These are phyloP conservation scores for Ramaria rubella DNA, from an alignment of 768 basidiomycete genomes.

Conservation along the genomic window DNA sequence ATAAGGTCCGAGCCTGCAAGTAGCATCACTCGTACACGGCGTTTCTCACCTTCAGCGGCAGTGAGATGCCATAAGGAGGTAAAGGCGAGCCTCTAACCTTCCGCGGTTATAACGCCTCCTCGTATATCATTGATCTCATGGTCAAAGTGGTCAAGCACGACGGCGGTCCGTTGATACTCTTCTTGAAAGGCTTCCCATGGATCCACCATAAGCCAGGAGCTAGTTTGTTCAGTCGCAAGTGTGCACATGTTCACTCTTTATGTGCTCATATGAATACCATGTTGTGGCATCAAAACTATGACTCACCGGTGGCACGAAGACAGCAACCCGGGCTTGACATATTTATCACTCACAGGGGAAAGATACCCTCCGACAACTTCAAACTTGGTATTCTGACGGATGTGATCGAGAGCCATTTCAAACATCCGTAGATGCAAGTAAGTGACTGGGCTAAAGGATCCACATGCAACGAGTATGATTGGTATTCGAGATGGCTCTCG, in stretches of 20 bases:
- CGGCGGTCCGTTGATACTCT: slow-evolving; percentile 87
- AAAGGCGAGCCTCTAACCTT: slow-evolving; percentile 33
- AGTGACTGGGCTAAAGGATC: slow-evolving; percentile 97
- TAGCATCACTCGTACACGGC: slow-evolving; percentile 80
- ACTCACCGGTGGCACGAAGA: slow-evolving; percentile 83
- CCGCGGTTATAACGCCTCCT: slow-evolving; percentile 64
- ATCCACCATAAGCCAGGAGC: slow-evolving; percentile 95
- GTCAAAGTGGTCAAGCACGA: slow-evolving; percentile 96
- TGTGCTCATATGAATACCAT: slow-evolving; percentile 17
- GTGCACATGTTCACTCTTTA: slow-evolving; percentile 80
- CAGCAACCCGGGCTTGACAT: slow-evolving; percentile 94
- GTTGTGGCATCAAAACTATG: slow-evolving; percentile 16
- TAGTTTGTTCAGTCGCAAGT: slow-evolving; percentile 84
- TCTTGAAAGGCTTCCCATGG: slow-evolving; percentile 94
- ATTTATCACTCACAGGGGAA: slow-evolving; percentile 91
- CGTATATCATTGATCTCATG: slow-evolving; percentile 83
- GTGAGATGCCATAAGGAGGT: background rate
- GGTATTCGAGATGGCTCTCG: slow-evolving; percentile 33
- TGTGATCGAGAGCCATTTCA: slow-evolving; percentile 98
- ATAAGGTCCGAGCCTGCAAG: slow-evolving; percentile 98
- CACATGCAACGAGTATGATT: slow-evolving; percentile 93
- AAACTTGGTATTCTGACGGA: slow-evolving; percentile 84
- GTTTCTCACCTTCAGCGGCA: slow-evolving; percentile 46
- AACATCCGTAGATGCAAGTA: slow-evolving; percentile 98
- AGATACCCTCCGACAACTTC: slow-evolving; percentile 95